phyloP scores from a whole-genome alignment of 495 filamentous ascomycete genomes.

The Arthonia radiata region DNA sequence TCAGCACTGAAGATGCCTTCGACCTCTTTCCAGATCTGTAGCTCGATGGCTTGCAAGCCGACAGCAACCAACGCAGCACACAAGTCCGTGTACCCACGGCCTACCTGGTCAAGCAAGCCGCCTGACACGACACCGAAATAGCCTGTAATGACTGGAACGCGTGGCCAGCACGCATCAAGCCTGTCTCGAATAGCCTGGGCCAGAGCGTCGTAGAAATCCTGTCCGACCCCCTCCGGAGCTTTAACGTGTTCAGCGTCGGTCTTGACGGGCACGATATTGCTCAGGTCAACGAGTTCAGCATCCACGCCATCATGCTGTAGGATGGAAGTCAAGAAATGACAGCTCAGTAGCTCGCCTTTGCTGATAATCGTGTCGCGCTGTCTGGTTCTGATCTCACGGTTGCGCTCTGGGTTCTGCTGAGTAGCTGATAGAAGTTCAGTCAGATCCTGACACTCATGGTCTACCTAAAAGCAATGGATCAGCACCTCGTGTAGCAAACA shows the following conservation, averaged over 20 bases:
- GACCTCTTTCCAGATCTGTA: slow-evolving; percentile 87
- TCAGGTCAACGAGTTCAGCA: slow-evolving; percentile 68
- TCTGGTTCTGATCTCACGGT: no score
- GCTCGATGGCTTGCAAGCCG: slow-evolving; percentile 47
- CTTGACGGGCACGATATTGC: slow-evolving; percentile 43
- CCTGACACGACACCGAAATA: slow-evolving; percentile 77
- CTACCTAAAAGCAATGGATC: no score
- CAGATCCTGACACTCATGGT: no score
- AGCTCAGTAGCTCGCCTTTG: slow-evolving; percentile 83
- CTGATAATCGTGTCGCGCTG: slow-evolving; percentile 84
- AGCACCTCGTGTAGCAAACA: no score
- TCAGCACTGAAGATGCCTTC: slow-evolving; percentile 82
- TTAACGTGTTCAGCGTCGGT: no score
- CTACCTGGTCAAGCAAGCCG: slow-evolving; percentile 51
- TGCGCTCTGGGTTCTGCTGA: no score
- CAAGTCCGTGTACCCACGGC: slow-evolving; percentile 74
- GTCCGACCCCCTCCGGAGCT: slow-evolving; percentile 34
- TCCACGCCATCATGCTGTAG: slow-evolving; percentile 48
- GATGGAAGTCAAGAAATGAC: slow-evolving; percentile 60
- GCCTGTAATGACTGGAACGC: slow-evolving; percentile 39
- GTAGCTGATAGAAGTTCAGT: no score
- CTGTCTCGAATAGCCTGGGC: slow-evolving; percentile 37
- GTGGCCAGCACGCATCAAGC: slow-evolving; percentile 33
- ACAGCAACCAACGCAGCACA: slow-evolving; percentile 67
- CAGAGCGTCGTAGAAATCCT: slow-evolving; percentile 57